Conservation (phyloP, 2,329 filamentous ascomycete genomes). For the Pseudophaeomoniella oleicola region DNA sequence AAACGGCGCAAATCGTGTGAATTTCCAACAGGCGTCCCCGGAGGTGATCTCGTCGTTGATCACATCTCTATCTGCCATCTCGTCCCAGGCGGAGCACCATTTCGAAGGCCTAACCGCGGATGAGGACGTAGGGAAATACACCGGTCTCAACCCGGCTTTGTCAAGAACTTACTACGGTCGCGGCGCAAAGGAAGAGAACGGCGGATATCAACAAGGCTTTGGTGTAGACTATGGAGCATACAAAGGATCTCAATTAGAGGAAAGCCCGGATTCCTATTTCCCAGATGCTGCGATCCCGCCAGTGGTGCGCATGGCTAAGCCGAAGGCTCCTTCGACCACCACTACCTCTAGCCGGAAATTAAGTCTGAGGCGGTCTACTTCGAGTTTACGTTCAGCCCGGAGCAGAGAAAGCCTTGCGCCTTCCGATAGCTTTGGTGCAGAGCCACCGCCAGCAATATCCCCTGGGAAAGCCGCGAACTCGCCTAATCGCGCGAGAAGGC, state of each 20-base stretch:
- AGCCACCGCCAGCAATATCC: neutral
- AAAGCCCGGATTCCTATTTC: constrained; percentile 33
- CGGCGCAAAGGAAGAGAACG: neutral
- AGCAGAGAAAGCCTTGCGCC: neutral
- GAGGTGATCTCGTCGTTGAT: constrained; percentile 45
- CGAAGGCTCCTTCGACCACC: constrained; percentile 48
- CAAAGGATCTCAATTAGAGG: constrained; percentile 35
- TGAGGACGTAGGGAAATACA: constrained; percentile 6
- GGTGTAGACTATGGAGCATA: constrained; percentile 62
- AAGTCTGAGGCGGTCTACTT: neutral
- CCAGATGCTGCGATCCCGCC: constrained; percentile 51
- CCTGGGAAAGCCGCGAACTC: neutral
- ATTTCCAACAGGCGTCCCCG: constrained; percentile 23
- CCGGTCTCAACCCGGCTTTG: neutral
- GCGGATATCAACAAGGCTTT: constrained; percentile 29
- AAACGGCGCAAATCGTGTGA: neutral
- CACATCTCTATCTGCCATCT: constrained; percentile 44
- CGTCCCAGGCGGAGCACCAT: constrained; percentile 50
- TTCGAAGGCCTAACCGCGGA: constrained; percentile 45
- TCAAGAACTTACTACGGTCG: neutral
- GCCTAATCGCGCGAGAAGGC: neutral
- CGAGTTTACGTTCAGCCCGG: neutral
- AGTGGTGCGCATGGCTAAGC: constrained; percentile 67
- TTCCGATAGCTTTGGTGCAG: neutral
- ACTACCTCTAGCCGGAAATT: neutral